These are phyloP conservation scores for Mrakia hoshinonis DNA, from an alignment of 768 basidiomycete genomes.

Conservation along the genomic window DNA sequence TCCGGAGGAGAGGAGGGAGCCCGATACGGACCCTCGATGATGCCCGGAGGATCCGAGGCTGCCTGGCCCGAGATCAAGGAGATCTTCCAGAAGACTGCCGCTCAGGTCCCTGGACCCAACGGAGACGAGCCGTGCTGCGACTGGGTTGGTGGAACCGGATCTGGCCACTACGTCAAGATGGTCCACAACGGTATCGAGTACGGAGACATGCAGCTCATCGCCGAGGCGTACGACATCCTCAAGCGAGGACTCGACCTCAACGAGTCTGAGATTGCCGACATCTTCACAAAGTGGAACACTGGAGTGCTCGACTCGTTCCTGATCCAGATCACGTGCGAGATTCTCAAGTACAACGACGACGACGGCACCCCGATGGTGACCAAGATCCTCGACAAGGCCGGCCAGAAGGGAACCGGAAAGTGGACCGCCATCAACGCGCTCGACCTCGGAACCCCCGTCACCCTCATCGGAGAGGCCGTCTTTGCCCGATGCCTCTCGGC, in stretches of 20 bases:
- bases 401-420: slow-evolving; percentile 99
- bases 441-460: slow-evolving; percentile 74
- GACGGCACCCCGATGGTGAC: slow-evolving; percentile 82
- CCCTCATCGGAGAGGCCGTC: slow-evolving; percentile 97
- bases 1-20: slow-evolving; percentile 99
- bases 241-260: slow-evolving; percentile 69
- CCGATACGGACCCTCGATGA: slow-evolving; percentile 90
- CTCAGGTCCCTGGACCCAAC: slow-evolving; percentile 66
- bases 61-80: slow-evolving; percentile 97
- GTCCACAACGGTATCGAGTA: slow-evolving; percentile 99
- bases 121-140: slow-evolving; percentile 83
- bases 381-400: slow-evolving; percentile 93
- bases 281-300: slow-evolving; percentile 84
- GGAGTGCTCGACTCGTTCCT: slow-evolving; percentile 99
- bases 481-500: slow-evolving; percentile 97
- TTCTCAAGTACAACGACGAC: slow-evolving; percentile 92
- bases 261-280: slow-evolving; percentile 85
- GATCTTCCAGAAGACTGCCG: slow-evolving; percentile 97
- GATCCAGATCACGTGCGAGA: slow-evolving; percentile 83
- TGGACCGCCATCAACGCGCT: slow-evolving; percentile 96
- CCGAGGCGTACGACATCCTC: slow-evolving; percentile 97
- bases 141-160: slow-evolving; percentile 95
- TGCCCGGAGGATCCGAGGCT: slow-evolving; percentile 90
- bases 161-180: slow-evolving; percentile 99
- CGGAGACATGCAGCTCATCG: slow-evolving; percentile 98